Conservation (phyloP, 192 early-diverging fungal species). For the Oehlia diaphana region DNA sequence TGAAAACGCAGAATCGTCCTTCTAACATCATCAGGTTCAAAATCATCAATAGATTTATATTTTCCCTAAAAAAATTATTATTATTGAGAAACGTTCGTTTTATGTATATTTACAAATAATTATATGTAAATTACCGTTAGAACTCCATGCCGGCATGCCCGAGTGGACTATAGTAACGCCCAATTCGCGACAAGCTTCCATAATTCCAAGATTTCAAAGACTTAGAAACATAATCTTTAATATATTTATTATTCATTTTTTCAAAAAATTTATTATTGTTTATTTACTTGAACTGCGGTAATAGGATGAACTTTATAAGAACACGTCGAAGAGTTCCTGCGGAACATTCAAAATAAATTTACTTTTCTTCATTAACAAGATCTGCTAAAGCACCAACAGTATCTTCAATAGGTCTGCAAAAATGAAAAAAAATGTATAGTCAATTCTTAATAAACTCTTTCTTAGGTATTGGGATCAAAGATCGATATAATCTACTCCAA, state of each 20-base stretch:
- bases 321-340: conserved; percentile 61
- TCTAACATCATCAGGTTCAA: conserved; percentile 56
- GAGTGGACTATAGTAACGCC: conserved; percentile 71
- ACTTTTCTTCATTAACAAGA: conserved; percentile 40
- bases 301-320: conserved; percentile 72
- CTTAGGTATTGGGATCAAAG: conserved; percentile 37
- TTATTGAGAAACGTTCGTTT: not conserved
- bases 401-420: conserved; percentile 37
- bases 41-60: conserved; percentile 53
- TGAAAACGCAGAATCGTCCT: conserved; percentile 54
- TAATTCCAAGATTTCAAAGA: conserved; percentile 44
- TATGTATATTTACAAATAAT: no score
- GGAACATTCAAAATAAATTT: conserved; percentile 53
- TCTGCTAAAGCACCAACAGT: conserved; percentile 42
- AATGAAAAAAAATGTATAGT: not conserved
- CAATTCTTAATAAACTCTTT: not conserved
- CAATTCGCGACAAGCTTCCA: conserved; percentile 70
- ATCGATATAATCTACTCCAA: conserved; percentile 39
- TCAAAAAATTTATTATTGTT: no score
- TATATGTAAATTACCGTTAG: conserved; percentile 37
- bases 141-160: conserved; percentile 71
- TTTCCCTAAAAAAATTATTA: conserved; percentile 51
- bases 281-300: conserved; percentile 47
- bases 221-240: not conserved
- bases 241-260: no score